These are phyloP conservation scores for Tribonema minus DNA, from an alignment of 108 stramenopile genomes.

Conservation along the genomic window DNA sequence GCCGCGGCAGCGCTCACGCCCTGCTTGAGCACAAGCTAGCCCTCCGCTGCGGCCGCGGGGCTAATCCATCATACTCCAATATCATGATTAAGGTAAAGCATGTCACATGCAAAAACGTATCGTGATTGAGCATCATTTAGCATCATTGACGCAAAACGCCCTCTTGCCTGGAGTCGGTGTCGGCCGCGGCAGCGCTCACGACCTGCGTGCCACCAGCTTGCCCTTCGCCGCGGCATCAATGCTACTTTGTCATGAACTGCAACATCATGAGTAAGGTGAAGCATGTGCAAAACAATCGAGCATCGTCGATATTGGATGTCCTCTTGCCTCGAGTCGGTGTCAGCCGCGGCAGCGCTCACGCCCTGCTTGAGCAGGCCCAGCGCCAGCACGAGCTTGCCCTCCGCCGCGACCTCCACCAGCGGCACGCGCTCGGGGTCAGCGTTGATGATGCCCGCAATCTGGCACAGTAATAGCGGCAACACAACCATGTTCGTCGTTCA, in stretches of 20 bases:
- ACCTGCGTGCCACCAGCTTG: not conserved
- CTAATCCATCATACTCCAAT: no score
- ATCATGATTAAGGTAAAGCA: no score
- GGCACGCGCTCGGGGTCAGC: conserved; percentile 20
- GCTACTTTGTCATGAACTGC: not conserved
- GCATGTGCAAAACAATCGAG: no score
- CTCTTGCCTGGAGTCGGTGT: no score
- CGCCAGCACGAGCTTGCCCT: conserved; percentile 21
- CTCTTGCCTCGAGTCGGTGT: not conserved
- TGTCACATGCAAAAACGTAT: no score
- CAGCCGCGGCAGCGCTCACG: not conserved
- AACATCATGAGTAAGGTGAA: not conserved
- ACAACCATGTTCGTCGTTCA: no score
- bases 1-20: not conserved
- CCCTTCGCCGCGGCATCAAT: not conserved
- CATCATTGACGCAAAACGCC: no score
- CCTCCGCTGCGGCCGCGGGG: conserved; percentile 7
- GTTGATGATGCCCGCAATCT: conserved; percentile 35
- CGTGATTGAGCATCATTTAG: no score
- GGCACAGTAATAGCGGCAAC: not conserved
- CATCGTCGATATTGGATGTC: no score
- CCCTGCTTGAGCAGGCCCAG: conserved; percentile 26
- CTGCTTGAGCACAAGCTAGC: conserved; percentile 21
- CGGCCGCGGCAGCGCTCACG: not conserved
- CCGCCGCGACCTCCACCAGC: conserved; percentile 10